These are phyloP conservation scores for Cruciata laevipes DNA, from an alignment of 257 asterid genomes.

Conservation along the genomic window DNA sequence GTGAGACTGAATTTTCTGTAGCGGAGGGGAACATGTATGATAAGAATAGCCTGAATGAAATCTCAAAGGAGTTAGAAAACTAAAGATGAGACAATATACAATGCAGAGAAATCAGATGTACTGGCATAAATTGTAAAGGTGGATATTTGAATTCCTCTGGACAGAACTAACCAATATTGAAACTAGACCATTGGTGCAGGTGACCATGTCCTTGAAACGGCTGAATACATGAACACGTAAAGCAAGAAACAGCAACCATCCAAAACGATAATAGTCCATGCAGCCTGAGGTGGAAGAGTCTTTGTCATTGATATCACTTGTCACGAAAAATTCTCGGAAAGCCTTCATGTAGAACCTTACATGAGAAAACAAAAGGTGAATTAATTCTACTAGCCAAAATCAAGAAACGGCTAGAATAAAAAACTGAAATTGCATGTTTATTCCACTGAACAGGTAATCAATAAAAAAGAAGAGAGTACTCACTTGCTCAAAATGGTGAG, in stretches of 20 bases:
- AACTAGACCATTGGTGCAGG: slow-evolving; percentile 84
- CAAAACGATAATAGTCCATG: slow-evolving; percentile 69
- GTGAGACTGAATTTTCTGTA: slow-evolving; percentile 53
- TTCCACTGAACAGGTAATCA: background rate
- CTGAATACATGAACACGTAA: slow-evolving; percentile 70
- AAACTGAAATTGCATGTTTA: no score
- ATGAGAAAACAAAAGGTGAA: slow-evolving; percentile 14
- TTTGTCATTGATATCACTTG: slow-evolving; percentile 41
- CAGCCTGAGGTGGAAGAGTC: slow-evolving; percentile 25
- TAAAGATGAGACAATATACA: background rate
- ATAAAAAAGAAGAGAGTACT: slow-evolving; percentile 25
- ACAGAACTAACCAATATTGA: slow-evolving; percentile 68
- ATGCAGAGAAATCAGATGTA: background rate
- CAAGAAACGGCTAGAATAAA: background rate
- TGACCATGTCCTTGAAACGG: slow-evolving; percentile 73
- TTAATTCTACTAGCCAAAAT: background rate
- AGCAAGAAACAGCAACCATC: slow-evolving; percentile 88
- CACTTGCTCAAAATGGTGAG: slow-evolving; percentile 82
- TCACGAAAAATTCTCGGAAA: slow-evolving; percentile 55
- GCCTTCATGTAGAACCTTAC: slow-evolving; percentile 80
- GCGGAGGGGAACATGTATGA: slow-evolving; percentile 65
- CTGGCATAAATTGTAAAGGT: background rate
- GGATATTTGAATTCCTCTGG: slow-evolving; percentile 12
- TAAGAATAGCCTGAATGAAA: slow-evolving; percentile 67
- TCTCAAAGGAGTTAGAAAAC: slow-evolving; percentile 22